A percentile compares a stretch with the other conserved stretches of the same genome.
Conservation (phyloP, 2,329 filamentous ascomycete species). For the Meredithiella fracta region DNA sequence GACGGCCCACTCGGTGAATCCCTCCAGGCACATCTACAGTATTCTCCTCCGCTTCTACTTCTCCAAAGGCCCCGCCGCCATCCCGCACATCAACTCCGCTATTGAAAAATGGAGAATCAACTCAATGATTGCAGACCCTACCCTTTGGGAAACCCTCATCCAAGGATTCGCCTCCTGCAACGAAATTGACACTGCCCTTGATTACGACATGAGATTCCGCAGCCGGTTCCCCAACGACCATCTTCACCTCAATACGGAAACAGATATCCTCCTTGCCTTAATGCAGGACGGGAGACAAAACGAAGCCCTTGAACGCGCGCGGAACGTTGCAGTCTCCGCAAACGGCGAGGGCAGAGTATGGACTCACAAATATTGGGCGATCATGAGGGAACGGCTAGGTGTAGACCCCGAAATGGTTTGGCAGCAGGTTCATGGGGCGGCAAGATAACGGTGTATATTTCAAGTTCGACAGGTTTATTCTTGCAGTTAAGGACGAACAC, state of each 20-base stretch:
- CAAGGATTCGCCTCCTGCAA: constrained; percentile 45
- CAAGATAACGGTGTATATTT: neutral
- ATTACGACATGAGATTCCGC: constrained; percentile 28
- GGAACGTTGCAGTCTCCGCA: constrained; percentile 17
- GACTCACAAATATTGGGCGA: constrained; percentile 34
- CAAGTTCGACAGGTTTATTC: neutral
- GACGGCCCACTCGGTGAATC: constrained; percentile 31
- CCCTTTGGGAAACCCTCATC: constrained; percentile 56
- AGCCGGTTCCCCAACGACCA: constrained; percentile 27
- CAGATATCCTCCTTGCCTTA: constrained; percentile 26
- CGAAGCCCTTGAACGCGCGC: constrained; percentile 22
- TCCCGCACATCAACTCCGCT: constrained; percentile 43
- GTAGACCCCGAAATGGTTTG: neutral
- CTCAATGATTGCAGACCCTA: constrained; percentile 29
- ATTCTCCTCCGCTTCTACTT: constrained; percentile 57
- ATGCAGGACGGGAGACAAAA: constrained; percentile 17
- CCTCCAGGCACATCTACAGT: constrained; percentile 54
- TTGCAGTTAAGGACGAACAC: neutral
- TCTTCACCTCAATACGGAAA: constrained; percentile 26
- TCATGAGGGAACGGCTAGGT: constrained; percentile 24
- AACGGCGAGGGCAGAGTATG: constrained; percentile 23
- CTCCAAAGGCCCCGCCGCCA: constrained; percentile 34
- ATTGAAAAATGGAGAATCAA: constrained; percentile 30
- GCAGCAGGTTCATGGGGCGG: neutral
- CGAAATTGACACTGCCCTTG: constrained; percentile 30